Conservation (phyloP, 202 grass and related monocot species). For the Schoenoplectus triqueter region DNA sequence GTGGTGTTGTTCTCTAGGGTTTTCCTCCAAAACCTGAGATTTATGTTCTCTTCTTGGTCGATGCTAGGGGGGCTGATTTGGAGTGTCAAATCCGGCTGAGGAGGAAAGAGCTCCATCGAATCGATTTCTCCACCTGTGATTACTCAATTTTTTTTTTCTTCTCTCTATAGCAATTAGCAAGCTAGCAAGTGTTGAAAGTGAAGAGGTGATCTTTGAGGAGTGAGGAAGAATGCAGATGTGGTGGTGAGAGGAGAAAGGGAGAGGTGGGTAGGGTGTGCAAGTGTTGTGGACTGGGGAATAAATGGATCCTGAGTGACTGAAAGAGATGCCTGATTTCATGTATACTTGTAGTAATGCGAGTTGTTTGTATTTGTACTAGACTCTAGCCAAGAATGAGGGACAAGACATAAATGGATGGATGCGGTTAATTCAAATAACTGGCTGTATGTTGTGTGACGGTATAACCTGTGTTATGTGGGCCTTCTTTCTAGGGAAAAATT, state of each 20-base stretch:
- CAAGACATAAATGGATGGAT: slow-evolving; percentile 31
- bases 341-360: slow-evolving; percentile 19
- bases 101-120: slow-evolving; percentile 53
- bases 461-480: no score
- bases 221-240: slow-evolving; percentile 21
- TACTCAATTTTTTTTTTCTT: slow-evolving; percentile 34
- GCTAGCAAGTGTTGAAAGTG: background rate
- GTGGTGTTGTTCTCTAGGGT: slow-evolving; percentile 27
- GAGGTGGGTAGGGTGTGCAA: slow-evolving; percentile 44
- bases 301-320: slow-evolving; percentile 37
- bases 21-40: slow-evolving; percentile 49
- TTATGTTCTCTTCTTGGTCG: slow-evolving; percentile 30
- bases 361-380: slow-evolving; percentile 35
- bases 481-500: no score
- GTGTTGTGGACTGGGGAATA: slow-evolving; percentile 42
- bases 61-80: slow-evolving; percentile 38
- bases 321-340: slow-evolving; percentile 24
- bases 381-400: slow-evolving; percentile 36
- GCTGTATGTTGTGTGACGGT: no score
- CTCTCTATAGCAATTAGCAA: background rate
- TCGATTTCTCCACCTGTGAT: background rate
- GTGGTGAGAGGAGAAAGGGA: slow-evolving; percentile 27
- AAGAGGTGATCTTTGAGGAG: slow-evolving; percentile 4
- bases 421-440: background rate
- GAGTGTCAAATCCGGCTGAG: slow-evolving; percentile 45